Conservation (phyloP, 2,329 filamentous ascomycete genomes). For the Zymoseptoria pseudotritici region DNA sequence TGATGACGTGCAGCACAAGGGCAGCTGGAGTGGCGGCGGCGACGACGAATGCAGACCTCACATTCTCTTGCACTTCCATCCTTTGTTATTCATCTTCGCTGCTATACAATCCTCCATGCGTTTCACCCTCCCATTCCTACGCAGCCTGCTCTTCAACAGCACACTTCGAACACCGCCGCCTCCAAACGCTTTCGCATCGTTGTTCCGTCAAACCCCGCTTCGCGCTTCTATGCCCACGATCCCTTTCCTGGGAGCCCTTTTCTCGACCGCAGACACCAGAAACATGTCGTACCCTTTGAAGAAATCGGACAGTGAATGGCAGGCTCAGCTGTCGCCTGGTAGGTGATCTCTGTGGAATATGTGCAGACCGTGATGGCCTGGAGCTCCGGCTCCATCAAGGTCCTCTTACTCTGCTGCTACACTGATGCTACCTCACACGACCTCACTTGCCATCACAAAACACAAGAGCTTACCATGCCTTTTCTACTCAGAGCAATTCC, state of each 20-base stretch:
- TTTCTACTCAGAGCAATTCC: constrained; percentile 72
- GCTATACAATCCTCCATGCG: constrained; percentile 35
- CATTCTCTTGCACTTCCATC: background rate
- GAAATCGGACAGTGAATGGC: constrained; percentile 79
- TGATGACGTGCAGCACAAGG: background rate
- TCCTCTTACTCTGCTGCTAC: background rate
- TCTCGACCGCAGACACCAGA: constrained; percentile 52
- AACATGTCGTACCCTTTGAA: constrained; percentile 73
- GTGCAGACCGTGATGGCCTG: background rate
- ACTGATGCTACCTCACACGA: background rate
- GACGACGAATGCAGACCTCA: background rate
- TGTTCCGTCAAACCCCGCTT: constrained; percentile 26
- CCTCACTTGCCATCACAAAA: constrained; percentile 12
- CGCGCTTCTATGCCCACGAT: constrained; percentile 62
- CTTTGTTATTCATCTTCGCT: background rate
- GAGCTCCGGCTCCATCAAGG: constrained; percentile 13
- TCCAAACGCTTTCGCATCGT: constrained; percentile 22
- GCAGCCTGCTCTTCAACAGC: constrained; percentile 42
- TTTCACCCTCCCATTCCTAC: constrained; percentile 42
- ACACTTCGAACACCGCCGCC: constrained; percentile 26
- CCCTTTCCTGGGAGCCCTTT: constrained; percentile 70
- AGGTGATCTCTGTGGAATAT: constrained; percentile 19
- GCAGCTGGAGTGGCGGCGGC: background rate
- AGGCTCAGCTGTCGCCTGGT: constrained; percentile 70
- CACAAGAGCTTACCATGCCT: constrained; percentile 23